A percentile compares a stretch with the other conserved stretches of the same genome.
Conservation (phyloP, 805 yeast species). For the Saturnispora mendoncae region DNA sequence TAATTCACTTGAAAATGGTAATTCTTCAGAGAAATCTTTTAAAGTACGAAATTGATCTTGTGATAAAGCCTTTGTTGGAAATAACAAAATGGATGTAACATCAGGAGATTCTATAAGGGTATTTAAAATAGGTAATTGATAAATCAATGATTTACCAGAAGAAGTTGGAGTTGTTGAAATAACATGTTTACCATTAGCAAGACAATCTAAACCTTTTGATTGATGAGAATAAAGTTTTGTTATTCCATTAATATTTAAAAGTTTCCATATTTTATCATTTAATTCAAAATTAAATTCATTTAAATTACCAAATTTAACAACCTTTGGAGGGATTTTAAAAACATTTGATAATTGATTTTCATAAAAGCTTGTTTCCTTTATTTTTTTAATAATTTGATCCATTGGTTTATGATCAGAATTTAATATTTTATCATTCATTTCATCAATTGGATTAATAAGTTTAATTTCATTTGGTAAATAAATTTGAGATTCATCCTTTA, state of each 20-base stretch:
- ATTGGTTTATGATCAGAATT: slow-evolving; percentile 21
- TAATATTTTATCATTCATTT: slow-evolving; percentile 34
- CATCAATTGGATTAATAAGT: slow-evolving; percentile 54
- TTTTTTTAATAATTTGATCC: slow-evolving; percentile 38
- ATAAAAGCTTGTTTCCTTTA: slow-evolving; percentile 45
- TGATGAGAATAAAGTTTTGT: slow-evolving; percentile 71
- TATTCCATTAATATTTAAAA: slow-evolving; percentile 33
- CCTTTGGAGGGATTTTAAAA: slow-evolving; percentile 34
- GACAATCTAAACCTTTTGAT: slow-evolving; percentile 55
- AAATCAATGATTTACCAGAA: slow-evolving; percentile 89
- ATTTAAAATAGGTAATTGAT: slow-evolving; percentile 74
- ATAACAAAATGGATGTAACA: slow-evolving; percentile 72
- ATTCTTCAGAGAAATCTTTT: slow-evolving; percentile 25
- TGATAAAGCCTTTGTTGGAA: slow-evolving; percentile 96
- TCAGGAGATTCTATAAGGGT: slow-evolving; percentile 34
- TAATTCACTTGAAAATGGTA: slow-evolving; percentile 9
- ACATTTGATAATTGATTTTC: slow-evolving; percentile 54
- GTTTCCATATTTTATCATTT: slow-evolving; percentile 39
- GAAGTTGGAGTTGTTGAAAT: slow-evolving; percentile 93
- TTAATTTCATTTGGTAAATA: slow-evolving; percentile 41
- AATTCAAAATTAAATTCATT: slow-evolving; percentile 45
- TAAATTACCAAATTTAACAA: slow-evolving; percentile 39
- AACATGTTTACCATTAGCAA: slow-evolving; percentile 55
- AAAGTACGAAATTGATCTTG: slow-evolving; percentile 92
- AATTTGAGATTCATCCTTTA: slow-evolving; percentile 30